These are phyloP conservation scores for Nakazawaea ishiwadae DNA, from an alignment of 805 yeast genomes.

Conservation along the genomic window DNA sequence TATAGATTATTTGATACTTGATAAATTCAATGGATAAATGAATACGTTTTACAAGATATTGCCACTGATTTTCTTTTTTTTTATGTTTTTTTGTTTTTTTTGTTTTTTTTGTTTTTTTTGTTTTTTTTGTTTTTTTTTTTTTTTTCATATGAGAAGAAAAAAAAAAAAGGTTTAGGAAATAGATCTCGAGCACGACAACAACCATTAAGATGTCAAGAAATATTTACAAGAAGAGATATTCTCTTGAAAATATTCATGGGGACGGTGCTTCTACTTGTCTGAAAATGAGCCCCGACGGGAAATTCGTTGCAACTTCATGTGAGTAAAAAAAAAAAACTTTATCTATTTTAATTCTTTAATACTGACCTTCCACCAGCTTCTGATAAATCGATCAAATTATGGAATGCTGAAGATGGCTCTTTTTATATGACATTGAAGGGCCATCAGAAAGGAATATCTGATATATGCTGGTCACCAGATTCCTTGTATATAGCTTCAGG, in stretches of 20 bases:
- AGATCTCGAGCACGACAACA: not conserved
- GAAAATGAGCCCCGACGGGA: slow-evolving; percentile 60
- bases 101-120: no score
- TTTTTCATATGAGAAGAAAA: not conserved
- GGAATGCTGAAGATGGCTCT: slow-evolving; percentile 39
- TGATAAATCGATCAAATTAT: slow-evolving; percentile 55
- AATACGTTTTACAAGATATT: no score
- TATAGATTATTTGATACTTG: not conserved
- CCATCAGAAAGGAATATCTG: slow-evolving; percentile 70
- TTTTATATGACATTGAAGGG: slow-evolving; percentile 38
- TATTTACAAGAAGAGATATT: slow-evolving; percentile 8
- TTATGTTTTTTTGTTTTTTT: not conserved
- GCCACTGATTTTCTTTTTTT: not conserved
- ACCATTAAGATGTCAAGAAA: not conserved
- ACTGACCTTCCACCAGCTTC: slow-evolving; percentile 29
- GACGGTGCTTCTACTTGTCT: slow-evolving; percentile 35
- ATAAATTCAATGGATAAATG: no score
- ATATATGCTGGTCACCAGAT: slow-evolving; percentile 74
- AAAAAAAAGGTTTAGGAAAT: not conserved
- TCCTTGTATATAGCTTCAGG: slow-evolving; percentile 72
- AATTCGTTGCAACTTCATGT: slow-evolving; percentile 47
- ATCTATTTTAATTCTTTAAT: not conserved
- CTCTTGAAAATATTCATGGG: slow-evolving; percentile 13
- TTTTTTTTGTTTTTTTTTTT: not conserved
- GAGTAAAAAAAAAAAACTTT: slow-evolving; percentile 1